These are phyloP conservation scores for Candida suzukii DNA, from an alignment of 805 yeast species.

Conservation along the genomic window DNA sequence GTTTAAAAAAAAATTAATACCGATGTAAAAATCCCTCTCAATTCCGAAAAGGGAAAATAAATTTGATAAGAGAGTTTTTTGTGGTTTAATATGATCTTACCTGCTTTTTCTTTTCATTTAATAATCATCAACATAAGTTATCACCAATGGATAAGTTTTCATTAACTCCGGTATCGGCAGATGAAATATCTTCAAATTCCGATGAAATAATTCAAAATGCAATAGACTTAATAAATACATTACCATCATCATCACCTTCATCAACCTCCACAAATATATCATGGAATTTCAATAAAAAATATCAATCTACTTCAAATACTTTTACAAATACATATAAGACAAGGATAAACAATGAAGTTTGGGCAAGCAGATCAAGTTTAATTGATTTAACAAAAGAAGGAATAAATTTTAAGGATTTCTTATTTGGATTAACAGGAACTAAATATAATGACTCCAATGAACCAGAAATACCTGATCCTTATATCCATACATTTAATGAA, in stretches of 20 bases:
- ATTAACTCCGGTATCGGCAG: conserved; percentile 1
- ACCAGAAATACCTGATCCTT: conserved; percentile 19
- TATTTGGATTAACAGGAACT: conserved; percentile 23
- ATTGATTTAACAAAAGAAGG: conserved; percentile 11
- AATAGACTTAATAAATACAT: background rate
- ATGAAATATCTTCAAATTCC: conserved; percentile 8
- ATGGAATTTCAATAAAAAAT: conserved; percentile 28
- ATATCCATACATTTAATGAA: conserved; percentile 26
- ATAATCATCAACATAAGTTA: too few species aligned
- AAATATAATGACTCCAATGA: background rate
- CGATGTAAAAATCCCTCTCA: too few species aligned
- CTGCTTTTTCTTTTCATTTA: too few species aligned
- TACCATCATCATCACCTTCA: too few species aligned
- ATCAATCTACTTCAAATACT: conserved; percentile 16
- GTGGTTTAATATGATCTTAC: too few species aligned
- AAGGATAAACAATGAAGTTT: conserved; percentile 21
- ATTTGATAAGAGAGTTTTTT: too few species aligned
- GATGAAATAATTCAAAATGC: conserved; percentile 9
- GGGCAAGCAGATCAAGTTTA: conserved; percentile 26
- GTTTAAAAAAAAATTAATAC: too few species aligned
- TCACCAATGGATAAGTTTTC: background rate
- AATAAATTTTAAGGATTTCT: conserved; percentile 15
- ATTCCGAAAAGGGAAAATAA: too few species aligned
- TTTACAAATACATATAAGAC: conserved; percentile 21
- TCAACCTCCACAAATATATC: conserved; percentile 9